A percentile compares a stretch with the other conserved stretches of the same genome.
phyloP scores from a whole-genome alignment of 164 flowering plant species.

The Macadamia tetraphylla region DNA sequence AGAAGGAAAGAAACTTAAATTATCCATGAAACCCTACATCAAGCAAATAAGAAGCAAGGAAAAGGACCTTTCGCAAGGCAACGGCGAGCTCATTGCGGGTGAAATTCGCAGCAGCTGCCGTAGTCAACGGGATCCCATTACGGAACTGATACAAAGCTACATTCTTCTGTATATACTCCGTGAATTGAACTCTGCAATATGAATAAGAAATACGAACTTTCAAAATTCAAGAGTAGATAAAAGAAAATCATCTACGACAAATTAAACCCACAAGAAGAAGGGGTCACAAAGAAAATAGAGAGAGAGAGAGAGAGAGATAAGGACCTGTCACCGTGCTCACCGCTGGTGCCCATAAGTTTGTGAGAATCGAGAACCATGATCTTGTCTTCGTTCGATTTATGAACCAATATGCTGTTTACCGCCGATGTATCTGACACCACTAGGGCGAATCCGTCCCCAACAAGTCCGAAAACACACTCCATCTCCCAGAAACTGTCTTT shows the following conservation, averaged over 20 bases:
- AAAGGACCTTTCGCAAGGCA: conserved; percentile 77
- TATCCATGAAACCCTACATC: conserved; percentile 3
- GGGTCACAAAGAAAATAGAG: conserved; percentile 1
- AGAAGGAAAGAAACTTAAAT: background rate
- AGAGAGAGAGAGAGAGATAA: conserved; percentile 6
- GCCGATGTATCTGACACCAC: conserved; percentile 93
- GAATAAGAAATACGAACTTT: background rate
- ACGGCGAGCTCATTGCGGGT: conserved; percentile 97
- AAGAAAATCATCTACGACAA: background rate
- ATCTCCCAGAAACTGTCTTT: conserved; percentile 22
- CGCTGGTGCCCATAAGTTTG: conserved; percentile 94
- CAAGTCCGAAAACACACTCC: conserved; percentile 96
- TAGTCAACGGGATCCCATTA: conserved; percentile 86
- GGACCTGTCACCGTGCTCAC: conserved; percentile 91
- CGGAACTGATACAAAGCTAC: conserved; percentile 89
- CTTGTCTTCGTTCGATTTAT: conserved; percentile 93
- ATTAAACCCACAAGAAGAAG: background rate
- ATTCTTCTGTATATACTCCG: conserved; percentile 93
- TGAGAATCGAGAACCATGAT: conserved; percentile 91
- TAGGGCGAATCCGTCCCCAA: conserved; percentile 77
- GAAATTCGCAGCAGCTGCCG: conserved; percentile 89
- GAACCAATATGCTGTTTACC: conserved; percentile 84
- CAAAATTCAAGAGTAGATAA: background rate
- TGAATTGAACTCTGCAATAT: conserved; percentile 69
- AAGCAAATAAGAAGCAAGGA: background rate